Base-by-base conservation (phyloP, 352 stramenopile species). In the Pythium periplocum region DNA sequence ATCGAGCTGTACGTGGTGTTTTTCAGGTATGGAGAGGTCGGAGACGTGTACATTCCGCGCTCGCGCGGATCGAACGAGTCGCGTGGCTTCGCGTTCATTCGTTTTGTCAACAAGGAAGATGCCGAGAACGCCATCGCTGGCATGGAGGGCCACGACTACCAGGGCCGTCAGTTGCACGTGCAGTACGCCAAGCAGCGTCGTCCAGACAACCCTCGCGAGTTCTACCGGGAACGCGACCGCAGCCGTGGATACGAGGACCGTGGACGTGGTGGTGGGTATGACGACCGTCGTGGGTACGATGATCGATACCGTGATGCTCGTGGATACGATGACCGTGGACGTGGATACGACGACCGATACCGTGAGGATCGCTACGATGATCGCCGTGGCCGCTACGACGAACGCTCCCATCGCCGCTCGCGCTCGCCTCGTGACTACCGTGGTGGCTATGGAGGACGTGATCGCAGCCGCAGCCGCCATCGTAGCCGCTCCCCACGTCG, bases 21-120 rank as follows among this genome's bases (percentile, higher is more conserved):
- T 6, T 47, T 6, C 35, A 82, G 65, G 54, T 76, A 69, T 51
- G 75, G 83, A 33, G 83, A 93, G 50, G 83, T 93, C 61, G 78
- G 83, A 5, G 83, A 93, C 54, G 78, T 90, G 45, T 90, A 93
- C 72, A 90, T 93, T 55, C 82, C 83, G 17, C 81, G 81, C 49
- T 76, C 83, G 32, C 78, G 81, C 48, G 63, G 64, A 44, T 86
- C 83, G 42, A 89, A 78, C 53, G 88, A 95, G 65, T 86, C 80
- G 58, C 74, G 74, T 48, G 79, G 79, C 12, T 94, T 90, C 45
- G 84, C 83, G 39, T 97, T 97, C 66, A 87, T 97, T 42, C 79
- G 84, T 8, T 97, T 91, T 62, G 55, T 93, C 58, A 73, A 94
- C 61, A 90, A 92, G 65, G 77, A 86, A 32, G 87, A 96, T 48